These are phyloP conservation scores for Ceratobasidium sp. DNA, from an alignment of 1,284 basidiomycete species.

Conservation along the genomic window DNA sequence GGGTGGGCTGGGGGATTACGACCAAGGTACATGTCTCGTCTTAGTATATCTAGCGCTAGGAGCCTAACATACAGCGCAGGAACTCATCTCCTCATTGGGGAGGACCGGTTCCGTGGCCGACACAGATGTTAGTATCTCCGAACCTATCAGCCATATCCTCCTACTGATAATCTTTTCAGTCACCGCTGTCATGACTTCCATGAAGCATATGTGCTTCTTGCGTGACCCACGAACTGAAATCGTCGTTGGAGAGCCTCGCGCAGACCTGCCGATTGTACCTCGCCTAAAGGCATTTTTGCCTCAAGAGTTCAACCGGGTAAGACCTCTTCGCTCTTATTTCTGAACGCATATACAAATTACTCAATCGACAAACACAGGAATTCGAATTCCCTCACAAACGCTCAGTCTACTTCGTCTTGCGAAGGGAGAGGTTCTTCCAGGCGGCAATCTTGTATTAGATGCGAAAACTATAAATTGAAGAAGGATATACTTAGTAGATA, in stretches of 20 bases:
- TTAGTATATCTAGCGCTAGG: not conserved
- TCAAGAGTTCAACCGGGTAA: slow-evolving; percentile 35
- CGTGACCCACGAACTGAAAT: slow-evolving; percentile 61
- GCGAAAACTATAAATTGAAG: not conserved
- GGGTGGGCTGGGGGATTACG: slow-evolving; percentile 60
- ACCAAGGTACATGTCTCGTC: slow-evolving; percentile 55
- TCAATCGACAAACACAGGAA: slow-evolving; percentile 16
- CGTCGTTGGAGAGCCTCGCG: slow-evolving; percentile 62
- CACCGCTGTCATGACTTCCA: slow-evolving; percentile 48
- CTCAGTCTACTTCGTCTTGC: slow-evolving; percentile 39
- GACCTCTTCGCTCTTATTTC: not conserved
- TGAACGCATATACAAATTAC: not conserved
- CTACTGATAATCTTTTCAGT: slow-evolving; percentile 52
- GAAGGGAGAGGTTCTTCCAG: slow-evolving; percentile 43
- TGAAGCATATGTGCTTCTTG: slow-evolving; percentile 63
- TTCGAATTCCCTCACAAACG: slow-evolving; percentile 45
- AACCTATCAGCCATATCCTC: slow-evolving; percentile 1
- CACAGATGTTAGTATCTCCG: slow-evolving; percentile 55
- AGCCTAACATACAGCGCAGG: not conserved
- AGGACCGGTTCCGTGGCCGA: slow-evolving; percentile 61
- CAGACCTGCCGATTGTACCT: slow-evolving; percentile 45
- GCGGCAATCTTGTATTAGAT: slow-evolving; percentile 38
- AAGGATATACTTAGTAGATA: too few relatives aligned
- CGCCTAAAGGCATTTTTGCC: slow-evolving; percentile 36
- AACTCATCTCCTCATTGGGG: slow-evolving; percentile 62